Evolutionary conservation across 2,329 filamentous ascomycete genomes (phyloP).

Genomic region (Malbranchea zuffiana): DNA sequence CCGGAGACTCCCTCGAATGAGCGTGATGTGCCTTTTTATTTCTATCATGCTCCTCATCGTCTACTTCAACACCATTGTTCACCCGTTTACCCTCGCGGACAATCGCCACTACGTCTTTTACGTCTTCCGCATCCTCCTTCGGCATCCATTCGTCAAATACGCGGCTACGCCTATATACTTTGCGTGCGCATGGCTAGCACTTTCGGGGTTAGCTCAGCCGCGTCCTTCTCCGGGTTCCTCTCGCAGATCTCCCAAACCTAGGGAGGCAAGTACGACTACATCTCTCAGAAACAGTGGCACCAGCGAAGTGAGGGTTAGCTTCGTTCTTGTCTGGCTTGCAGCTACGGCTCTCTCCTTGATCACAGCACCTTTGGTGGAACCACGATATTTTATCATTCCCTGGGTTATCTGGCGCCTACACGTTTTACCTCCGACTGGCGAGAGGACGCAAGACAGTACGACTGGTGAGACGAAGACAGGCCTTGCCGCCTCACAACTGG

Average conservation of each 20-base stretch:
- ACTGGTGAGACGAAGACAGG: neutral
- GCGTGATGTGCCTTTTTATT: slow-evolving; percentile 28
- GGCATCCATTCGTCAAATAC: slow-evolving; percentile 55
- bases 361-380: slow-evolving; percentile 86
- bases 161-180: slow-evolving; percentile 60
- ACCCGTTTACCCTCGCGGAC: slow-evolving; percentile 91
- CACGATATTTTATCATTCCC: slow-evolving; percentile 88
- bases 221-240: slow-evolving; percentile 12
- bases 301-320: slow-evolving; percentile 36
- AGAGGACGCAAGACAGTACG: neutral
- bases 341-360: slow-evolving; percentile 68
- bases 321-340: slow-evolving; percentile 52
- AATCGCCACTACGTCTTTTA: slow-evolving; percentile 98
- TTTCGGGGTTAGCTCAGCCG: slow-evolving; percentile 37
- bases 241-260: slow-evolving; percentile 7
- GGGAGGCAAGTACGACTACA: slow-evolving; percentile 14
- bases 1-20: slow-evolving; percentile 27
- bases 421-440: slow-evolving; percentile 29
- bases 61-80: slow-evolving; percentile 79
- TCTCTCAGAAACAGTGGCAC: slow-evolving; percentile 15
- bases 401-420: slow-evolving; percentile 89
- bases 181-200: slow-evolving; percentile 55
- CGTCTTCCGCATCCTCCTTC: slow-evolving; percentile 73
- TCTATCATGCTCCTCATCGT: slow-evolving; percentile 44
- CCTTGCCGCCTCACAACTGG: neutral